Conservation (phyloP, 495 filamentous ascomycete genomes). For the Penicillium steckii region DNA sequence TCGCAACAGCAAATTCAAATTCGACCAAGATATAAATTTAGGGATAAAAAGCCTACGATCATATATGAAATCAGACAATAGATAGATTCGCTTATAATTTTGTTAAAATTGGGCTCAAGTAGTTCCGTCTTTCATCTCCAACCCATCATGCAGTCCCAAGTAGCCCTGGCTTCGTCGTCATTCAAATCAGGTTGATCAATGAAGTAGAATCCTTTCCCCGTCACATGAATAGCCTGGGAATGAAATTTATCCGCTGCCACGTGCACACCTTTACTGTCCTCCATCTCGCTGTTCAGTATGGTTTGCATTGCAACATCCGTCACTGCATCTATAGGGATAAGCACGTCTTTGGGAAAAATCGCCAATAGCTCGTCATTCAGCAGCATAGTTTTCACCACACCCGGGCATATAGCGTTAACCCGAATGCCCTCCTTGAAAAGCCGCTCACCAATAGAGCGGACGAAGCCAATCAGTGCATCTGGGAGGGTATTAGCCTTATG, state of each 20-base stretch:
- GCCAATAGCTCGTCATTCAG: slow-evolving; percentile 3
- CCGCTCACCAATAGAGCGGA: slow-evolving; percentile 10
- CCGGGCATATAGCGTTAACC: slow-evolving; percentile 21
- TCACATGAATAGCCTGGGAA: slow-evolving; percentile 13
- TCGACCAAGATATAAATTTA: too few relatives aligned
- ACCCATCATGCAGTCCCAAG: slow-evolving; percentile 6
- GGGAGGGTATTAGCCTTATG: neutral
- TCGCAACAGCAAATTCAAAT: too few relatives aligned
- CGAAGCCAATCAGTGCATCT: slow-evolving; percentile 20
- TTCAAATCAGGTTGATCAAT: slow-evolving; percentile 8
- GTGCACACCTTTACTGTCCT: slow-evolving; percentile 8
- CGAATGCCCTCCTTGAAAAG: slow-evolving; percentile 18
- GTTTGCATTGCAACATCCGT: slow-evolving; percentile 5
- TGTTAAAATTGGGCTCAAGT: neutral
- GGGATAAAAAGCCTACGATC: too few relatives aligned
- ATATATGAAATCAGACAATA: too few relatives aligned
- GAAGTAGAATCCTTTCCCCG: slow-evolving; percentile 13
- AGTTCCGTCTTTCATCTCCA: neutral
- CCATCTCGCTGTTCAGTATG: slow-evolving; percentile 10
- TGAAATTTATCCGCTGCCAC: slow-evolving; percentile 10
- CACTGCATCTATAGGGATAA: slow-evolving; percentile 11
- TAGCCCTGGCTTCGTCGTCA: neutral
- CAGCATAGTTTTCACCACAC: slow-evolving; percentile 14
- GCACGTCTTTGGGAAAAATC: slow-evolving; percentile 2
- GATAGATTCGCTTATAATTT: too few relatives aligned